Evolutionary conservation across 345 rosid genomes (phyloP).

Genomic region (Noccaea caerulescens): DNA sequence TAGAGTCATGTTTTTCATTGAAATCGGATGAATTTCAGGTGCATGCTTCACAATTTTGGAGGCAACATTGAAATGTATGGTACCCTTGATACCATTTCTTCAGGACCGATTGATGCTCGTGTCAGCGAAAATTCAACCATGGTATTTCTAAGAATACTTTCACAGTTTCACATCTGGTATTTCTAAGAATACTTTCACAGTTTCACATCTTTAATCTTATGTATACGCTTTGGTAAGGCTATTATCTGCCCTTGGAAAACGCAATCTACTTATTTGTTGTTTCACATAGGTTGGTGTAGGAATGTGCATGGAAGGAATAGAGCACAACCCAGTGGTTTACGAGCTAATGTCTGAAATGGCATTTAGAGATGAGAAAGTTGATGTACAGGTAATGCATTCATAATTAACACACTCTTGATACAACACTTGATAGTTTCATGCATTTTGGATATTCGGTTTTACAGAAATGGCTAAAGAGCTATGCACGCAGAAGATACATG

Average conservation of each 20-base stretch:
- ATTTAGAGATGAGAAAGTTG: constrained; percentile 71
- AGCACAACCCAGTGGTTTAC: constrained; percentile 91
- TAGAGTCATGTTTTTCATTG: constrained; percentile 12
- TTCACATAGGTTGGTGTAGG: constrained; percentile 85
- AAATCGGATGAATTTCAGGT: constrained; percentile 55
- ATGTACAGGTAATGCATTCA: constrained; percentile 57
- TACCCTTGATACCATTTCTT: constrained; percentile 71
- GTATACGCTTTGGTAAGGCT: not conserved
- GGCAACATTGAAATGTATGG: constrained; percentile 97
- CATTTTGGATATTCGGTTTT: constrained; percentile 2
- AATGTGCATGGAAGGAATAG: constrained; percentile 98
- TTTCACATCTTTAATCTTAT: constrained; percentile 10
- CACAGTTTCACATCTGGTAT: constrained; percentile 52
- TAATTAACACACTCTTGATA: not conserved
- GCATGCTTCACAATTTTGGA: constrained; percentile 94
- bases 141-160: constrained; percentile 52
- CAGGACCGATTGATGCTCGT: constrained; percentile 85
- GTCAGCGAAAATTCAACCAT: constrained; percentile 79
- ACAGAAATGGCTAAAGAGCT: constrained; percentile 85
- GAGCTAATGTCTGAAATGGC: constrained; percentile 97
- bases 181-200: constrained; percentile 8
- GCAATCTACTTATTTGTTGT: constrained; percentile 18
- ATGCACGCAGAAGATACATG: constrained; percentile 81
- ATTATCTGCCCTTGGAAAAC: not conserved
- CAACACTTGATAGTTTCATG: constrained; percentile 5